These are phyloP conservation scores for Mimosa bimucronata DNA, from an alignment of 306 rosid genomes.

Conservation along the genomic window DNA sequence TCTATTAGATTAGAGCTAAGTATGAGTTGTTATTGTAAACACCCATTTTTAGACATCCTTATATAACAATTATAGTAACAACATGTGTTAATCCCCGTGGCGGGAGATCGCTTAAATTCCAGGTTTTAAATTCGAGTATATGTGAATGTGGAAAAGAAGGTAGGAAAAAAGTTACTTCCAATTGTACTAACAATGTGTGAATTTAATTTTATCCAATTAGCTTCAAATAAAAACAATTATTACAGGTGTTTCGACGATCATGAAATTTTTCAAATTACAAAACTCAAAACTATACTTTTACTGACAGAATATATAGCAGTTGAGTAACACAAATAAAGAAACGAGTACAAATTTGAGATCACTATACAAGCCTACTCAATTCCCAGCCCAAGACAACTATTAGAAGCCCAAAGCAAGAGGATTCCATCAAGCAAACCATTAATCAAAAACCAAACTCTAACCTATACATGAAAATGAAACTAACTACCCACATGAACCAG, in stretches of 20 bases:
- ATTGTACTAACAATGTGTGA: no score
- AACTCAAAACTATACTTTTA: background rate
- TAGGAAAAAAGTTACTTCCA: no score
- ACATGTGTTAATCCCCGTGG: no score
- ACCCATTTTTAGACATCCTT: no score
- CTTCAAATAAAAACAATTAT: no score
- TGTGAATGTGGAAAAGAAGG: no score
- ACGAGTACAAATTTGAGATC: background rate
- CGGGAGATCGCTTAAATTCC: no score
- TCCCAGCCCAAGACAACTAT: background rate
- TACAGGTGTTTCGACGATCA: background rate
- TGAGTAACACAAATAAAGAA: background rate
- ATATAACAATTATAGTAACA: background rate
- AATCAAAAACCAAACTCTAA: background rate
- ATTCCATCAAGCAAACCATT: background rate
- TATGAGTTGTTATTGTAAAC: background rate
- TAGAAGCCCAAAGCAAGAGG: background rate
- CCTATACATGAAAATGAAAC: background rate
- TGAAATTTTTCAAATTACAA: background rate
- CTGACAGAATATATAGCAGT: background rate
- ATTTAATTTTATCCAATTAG: no score
- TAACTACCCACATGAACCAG: conserved; percentile 7
- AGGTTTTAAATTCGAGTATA: no score
- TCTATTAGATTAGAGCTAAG: background rate
- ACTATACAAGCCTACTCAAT: conserved; percentile 3